Conservation (phyloP, 1,139 yeast species). For the Tardiomyces digboiensis region DNA sequence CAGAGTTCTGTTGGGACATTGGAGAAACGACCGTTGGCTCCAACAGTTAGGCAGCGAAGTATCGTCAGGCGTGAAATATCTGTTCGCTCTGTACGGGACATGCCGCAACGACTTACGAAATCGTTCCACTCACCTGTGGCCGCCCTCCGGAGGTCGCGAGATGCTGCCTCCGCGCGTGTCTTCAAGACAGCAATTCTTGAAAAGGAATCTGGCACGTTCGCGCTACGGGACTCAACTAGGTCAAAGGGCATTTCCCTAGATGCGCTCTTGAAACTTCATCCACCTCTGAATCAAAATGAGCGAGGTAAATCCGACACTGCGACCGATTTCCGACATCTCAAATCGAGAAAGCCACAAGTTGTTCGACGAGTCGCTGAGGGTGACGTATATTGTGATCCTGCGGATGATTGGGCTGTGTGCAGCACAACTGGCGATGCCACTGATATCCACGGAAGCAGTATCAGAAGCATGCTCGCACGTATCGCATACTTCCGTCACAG, state of each 20-base stretch:
- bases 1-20: too few species aligned
- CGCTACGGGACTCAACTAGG: neutral
- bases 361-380: neutral
- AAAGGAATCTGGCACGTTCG: neutral
- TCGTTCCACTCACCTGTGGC: too few species aligned
- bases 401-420: neutral
- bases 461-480: neutral
- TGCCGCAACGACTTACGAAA: too few species aligned
- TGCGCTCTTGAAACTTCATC: neutral
- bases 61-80: too few species aligned
- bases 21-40: too few species aligned
- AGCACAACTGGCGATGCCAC: neutral
- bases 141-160: too few species aligned
- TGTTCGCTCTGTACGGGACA: too few species aligned
- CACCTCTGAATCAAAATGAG: neutral
- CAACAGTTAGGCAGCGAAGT: too few species aligned
- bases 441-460: neutral
- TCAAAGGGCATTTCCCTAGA: neutral
- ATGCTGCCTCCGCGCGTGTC: too few species aligned
- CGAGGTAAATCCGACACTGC: too few species aligned
- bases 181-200: neutral
- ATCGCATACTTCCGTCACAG: neutral
- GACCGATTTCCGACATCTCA: neutral
- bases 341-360: neutral
- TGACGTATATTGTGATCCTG: neutral